Evolutionary conservation across 2,329 filamentous ascomycete genomes (phyloP).

Genomic region (Colletotrichum liriopes): DNA sequence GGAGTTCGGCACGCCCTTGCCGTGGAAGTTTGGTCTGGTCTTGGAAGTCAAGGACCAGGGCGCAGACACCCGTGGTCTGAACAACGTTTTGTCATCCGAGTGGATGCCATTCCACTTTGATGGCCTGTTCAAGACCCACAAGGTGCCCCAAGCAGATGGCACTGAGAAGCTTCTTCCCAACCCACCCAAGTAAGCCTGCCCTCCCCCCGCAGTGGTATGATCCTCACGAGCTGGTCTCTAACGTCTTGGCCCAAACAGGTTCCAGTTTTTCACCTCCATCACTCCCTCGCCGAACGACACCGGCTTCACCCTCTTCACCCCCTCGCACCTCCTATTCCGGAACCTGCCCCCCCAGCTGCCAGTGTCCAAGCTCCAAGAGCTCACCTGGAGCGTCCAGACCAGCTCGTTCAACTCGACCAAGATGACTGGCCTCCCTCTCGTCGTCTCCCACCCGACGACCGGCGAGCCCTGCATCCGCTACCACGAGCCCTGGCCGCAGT

Average conservation of each 20-base stretch:
- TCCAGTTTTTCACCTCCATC: constrained; percentile 67
- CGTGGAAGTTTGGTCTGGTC: constrained; percentile 69
- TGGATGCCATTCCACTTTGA: constrained; percentile 73
- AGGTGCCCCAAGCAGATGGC: constrained; percentile 55
- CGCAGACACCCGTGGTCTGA: constrained; percentile 59
- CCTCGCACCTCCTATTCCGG: constrained; percentile 65
- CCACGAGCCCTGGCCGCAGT: constrained; percentile 68
- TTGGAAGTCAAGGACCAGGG: constrained; percentile 67
- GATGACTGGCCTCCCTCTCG: constrained; percentile 61
- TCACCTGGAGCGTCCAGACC: constrained; percentile 67
- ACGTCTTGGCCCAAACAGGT: constrained; percentile 50
- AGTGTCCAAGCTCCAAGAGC: constrained; percentile 53
- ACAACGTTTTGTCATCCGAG: constrained; percentile 68
- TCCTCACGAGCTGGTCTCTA: not conserved
- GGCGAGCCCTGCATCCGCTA: constrained; percentile 66
- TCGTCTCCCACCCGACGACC: constrained; percentile 62
- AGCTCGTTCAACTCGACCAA: constrained; percentile 62
- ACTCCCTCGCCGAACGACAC: constrained; percentile 64
- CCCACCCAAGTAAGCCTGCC: constrained; percentile 58
- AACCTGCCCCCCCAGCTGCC: constrained; percentile 58
- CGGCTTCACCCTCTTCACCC: constrained; percentile 69
- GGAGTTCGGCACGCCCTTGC: constrained; percentile 63
- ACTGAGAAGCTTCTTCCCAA: constrained; percentile 58
- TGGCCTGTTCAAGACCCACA: constrained; percentile 69
- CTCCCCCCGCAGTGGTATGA: not conserved